Evolutionary conservation across 805 yeast species (phyloP), one percentile per base, ranked within the genome.

Genomic region (Komagataella mondaviorum): DNA sequence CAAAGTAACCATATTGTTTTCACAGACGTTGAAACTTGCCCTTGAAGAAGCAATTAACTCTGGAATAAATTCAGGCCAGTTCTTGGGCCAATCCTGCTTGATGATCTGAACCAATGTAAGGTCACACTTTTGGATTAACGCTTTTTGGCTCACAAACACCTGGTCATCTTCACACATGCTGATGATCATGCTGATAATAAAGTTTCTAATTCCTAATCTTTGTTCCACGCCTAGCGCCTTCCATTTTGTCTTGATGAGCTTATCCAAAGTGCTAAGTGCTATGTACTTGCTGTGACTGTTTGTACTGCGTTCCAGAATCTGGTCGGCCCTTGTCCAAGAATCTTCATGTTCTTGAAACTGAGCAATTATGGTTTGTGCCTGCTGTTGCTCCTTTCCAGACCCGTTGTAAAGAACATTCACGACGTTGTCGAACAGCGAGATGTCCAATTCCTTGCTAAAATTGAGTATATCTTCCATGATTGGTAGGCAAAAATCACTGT

Each of bases 41-140:
- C 88, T 79, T 48, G 95, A 83, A 56, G 95, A 83, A 54, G 76
- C 78, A 48, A 91, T 93, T 52, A 93, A 78, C 65, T 93, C 99
- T 16, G 96, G 96, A 49, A 93, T 85, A 61, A 93, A 93, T 60
- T 84, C 86, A 17, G 98, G 98, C 99, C 99, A 93, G 65, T 90
- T 86, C 59, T 83, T 88, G 39, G 99, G 99, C 99, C 99, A 93
- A 65, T 93, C 99, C 69, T 93, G 98, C 63, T 93, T 93, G 62
- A 93, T 78, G 50, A 93, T 83, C 62, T 90, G 95, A 44, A 93
- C 99, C 60, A 93, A 73, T 14, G 98, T 91, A 62, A 93, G 75
- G 69, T 93, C 96, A 60, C 90, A 89, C 67, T 93, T 93, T 71
- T 85, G 88, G 63, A 93, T 88, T 62, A 93, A 75, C 18, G 96